Base-by-base conservation (phyloP, 2,329 filamentous ascomycete species). In the Sporothrix phasma region DNA sequence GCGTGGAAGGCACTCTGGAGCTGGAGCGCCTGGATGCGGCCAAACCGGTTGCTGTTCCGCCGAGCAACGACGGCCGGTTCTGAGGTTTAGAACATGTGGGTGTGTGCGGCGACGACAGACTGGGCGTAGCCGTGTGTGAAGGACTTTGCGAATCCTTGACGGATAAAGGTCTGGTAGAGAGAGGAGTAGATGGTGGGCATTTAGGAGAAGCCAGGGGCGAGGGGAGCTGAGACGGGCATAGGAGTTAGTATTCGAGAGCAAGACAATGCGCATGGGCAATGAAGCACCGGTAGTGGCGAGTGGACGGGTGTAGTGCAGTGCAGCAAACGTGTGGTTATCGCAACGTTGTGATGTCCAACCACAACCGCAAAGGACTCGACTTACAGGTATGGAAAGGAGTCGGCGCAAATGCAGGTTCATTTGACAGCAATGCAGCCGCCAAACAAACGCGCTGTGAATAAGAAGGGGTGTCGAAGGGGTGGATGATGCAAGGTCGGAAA, bases 121-220 rank as follows among this genome's bases (percentile, higher is more conserved):
- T 97, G 93, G 72, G 92, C 92, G 84, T 97, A 97, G 79, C 93
- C 93, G 85, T 97, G 91, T 76, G 91, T 93, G 77, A 97, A 89
- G 73, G 92, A 92, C 81, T 97, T 97, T 74, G 90, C 88, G 79
- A 97, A 89, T 88, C 90, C 92, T 84, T 93, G 90, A 82, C 94
- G 93, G 86, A 96, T 91, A 83, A 97, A 90, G 81, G 84, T 87
- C 79, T 85, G 82, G 78, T 86, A 87, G 69, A 88, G 79, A 74
- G 83, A 84, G 68, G 84, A 86, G 76, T 86, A 87, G 73, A 86
- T 85, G 75, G 82, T 81, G 78, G 85, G 85, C 93, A 97, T 97
- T 96, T 95, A 96, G 90, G 83, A 85, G 76, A 84, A 80, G 75
- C 87, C 85, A 76, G 76, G 78, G 80, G 81, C 81, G 80, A 80